Base-by-base conservation (phyloP, 2,329 filamentous ascomycete genomes). In the Orbilia oligospora region DNA sequence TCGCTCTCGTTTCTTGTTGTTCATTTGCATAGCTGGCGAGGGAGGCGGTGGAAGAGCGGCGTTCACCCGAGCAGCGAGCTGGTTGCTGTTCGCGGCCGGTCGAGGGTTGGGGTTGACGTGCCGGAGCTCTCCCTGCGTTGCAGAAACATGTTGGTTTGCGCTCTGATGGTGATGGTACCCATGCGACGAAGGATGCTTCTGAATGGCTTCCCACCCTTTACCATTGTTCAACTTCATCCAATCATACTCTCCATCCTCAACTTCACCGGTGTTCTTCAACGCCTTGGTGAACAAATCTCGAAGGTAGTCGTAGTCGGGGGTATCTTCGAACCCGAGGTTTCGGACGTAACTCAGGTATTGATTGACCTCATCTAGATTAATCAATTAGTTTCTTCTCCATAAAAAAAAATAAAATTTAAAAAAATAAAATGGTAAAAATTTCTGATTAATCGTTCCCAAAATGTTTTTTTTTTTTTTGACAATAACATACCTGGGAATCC, bases 211-310 rank as follows among this genome's bases (percentile, higher is more conserved):
- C 93, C 93, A 97, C 80, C 94, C 94, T 86, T 97, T 96, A 82
- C 91, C 91, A 86, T 94, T 93, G 87, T 93, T 96, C 82, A 97
- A 88, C 88, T 97, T 97, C 93, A 98, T 97, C 96, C 96, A 99
- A 87, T 99, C 96, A 85, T 98, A 99, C 85, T 98, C 95, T 83
- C 96, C 96, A 85, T 99, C 96, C 84, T 98, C 96, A 8, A 97
- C 91, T 83, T 97, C 94, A 71, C 94, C 94, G 1, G 92, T 92
- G 84, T 94, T 95, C 89, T 97, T 97, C 80, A 98, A 89, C 20
- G 95, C 93, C 85, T 97, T 93, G 0, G 95, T 97, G 87, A 99
- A 97, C 71, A 99, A 90, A 83, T 97, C 95, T 61, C 96, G 92
- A 75, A 98, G 89, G 86, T 97, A 97, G 85, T 98, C 96, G 86